Evolutionary conservation across 2,329 filamentous ascomycete genomes (phyloP), one percentile per base, ranked within the genome.

Genomic region (Macrophomina tecta): DNA sequence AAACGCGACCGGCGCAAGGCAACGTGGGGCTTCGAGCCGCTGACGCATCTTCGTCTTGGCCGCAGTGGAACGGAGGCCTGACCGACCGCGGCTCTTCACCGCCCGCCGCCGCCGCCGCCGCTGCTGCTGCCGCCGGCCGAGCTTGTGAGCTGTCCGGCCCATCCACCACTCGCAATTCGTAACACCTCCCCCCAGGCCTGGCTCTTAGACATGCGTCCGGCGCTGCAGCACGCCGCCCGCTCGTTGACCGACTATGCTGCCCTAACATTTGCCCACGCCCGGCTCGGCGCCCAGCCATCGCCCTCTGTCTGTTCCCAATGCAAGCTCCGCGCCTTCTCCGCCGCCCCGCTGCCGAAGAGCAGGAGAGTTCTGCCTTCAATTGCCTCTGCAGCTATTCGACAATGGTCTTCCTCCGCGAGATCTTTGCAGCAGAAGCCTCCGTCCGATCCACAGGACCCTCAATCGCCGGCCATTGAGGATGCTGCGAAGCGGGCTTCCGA

Each of bases 151-250:
- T 49, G 58, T 49, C 32, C 23, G 14, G 18, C n/a, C 52, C 9
- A 38, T 34, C 32, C 42, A 38, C 14, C 40, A 23, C 8, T 48
- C 28, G 30, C 42, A 23, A 23, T 23, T 42, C 34, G 55, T 38
- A 48, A 30, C 56, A 23, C 14, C 56, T 34, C 16, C 56, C 46
- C 34, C 45, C 55, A 36, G 14, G 11, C 36, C 28, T 28, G 9
- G 30, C 40, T 14, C 40, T 28, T 30, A 61, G 66, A 67, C 69
- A 80, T 80, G 78, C 75, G 75, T 74, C 76, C 76, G 70, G 72
- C 79, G 75, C 74, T 80, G 72, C 77, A 78, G 72, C 72, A 78
- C 78, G 78, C 76, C 73, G 77, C 77, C 67, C 76, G 77, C 70
- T 74, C 72, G 58, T 67, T 76, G 60, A 65, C 68, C 46, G 69